These are phyloP conservation scores for Petunia secreta DNA, from an alignment of 257 asterid genomes.

Conservation along the genomic window DNA sequence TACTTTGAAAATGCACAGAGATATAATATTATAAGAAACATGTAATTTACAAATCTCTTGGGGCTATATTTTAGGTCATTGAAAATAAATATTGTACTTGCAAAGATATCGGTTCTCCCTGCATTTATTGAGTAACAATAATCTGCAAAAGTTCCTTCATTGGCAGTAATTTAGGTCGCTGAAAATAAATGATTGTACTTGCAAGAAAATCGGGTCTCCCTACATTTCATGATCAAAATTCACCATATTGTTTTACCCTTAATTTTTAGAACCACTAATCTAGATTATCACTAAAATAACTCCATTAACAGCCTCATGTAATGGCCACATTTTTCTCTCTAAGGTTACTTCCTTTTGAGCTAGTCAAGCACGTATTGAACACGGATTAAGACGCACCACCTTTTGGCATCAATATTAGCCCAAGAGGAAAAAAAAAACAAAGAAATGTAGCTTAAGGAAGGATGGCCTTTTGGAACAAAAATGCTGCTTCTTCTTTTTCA, in stretches of 20 bases:
- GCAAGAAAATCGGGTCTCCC: slow-evolving; percentile 12
- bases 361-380: slow-evolving; percentile 21
- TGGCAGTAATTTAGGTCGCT: background rate
- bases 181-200: background rate
- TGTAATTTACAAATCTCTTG: background rate
- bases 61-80: background rate
- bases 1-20: too few species aligned
- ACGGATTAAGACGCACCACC: background rate
- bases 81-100: background rate
- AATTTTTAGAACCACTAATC: slow-evolving; percentile 16
- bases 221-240: slow-evolving; percentile 22
- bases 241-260: background rate
- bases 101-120: background rate
- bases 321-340: background rate
- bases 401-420: slow-evolving; percentile 1
- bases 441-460: slow-evolving; percentile 41
- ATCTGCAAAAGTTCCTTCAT: background rate
- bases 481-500: slow-evolving; percentile 26
- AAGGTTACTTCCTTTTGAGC: background rate
- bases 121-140: background rate
- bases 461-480: slow-evolving; percentile 75
- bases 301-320: background rate
- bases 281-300: background rate
- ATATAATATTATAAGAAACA: background rate
- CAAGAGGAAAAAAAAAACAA: slow-evolving; percentile 15